phyloP scores from a whole-genome alignment of 2,329 filamentous ascomycete species.

The Chaetomium strumarium region DNA sequence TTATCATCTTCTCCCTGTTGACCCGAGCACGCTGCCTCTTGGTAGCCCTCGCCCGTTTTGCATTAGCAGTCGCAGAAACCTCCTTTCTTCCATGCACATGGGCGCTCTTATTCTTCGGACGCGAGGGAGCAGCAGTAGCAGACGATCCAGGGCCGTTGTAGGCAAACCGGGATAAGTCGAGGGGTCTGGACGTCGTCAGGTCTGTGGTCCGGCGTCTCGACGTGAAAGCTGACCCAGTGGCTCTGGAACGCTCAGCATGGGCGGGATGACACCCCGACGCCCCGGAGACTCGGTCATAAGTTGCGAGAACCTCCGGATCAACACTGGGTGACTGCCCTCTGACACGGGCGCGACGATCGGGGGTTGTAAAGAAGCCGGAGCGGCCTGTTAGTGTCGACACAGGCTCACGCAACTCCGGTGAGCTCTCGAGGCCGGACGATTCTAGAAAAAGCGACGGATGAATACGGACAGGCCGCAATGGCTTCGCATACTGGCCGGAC shows the following conservation, averaged over 20 bases:
- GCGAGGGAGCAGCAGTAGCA: not conserved
- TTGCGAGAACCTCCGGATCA: not conserved
- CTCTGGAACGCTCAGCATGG: not conserved
- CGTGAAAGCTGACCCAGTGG: not conserved
- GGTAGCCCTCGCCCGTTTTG: not conserved
- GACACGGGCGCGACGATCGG: not conserved
- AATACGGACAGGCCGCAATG: not conserved
- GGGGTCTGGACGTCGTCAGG: not conserved
- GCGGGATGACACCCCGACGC: not conserved
- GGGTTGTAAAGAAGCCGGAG: constrained; percentile 1
- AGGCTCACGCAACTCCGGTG: not conserved
- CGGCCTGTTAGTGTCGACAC: not conserved
- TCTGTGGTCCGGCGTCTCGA: not conserved
- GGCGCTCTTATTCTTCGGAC: not conserved
- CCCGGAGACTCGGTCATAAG: not conserved
- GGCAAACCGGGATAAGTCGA: not conserved
- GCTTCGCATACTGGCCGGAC: not conserved
- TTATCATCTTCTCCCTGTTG: not conserved
- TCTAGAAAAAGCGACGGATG: not conserved
- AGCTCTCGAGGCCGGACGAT: not conserved
- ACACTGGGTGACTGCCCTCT: not conserved
- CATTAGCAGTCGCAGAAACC: no score
- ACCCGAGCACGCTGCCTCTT: not conserved
- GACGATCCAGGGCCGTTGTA: not conserved
- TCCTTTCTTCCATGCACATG: not conserved